Evolutionary conservation across 2,329 filamentous ascomycete genomes (phyloP), one percentile per base, ranked within the genome.

Genomic region (Parascedosporium putredinis): DNA sequence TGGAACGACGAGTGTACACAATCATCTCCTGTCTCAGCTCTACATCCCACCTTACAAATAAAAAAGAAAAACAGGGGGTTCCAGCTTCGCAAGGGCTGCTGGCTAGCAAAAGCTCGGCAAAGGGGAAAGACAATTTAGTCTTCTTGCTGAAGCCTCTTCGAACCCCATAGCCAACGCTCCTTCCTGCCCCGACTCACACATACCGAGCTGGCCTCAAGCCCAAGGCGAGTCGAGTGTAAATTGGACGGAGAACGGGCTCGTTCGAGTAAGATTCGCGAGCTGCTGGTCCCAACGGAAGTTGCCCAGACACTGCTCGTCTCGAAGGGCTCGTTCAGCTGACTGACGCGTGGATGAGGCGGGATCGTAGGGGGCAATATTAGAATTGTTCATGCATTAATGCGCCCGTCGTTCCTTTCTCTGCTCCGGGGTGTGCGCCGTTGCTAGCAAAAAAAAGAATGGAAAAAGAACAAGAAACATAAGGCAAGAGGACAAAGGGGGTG

Each of bases 341-440:
- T 23, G 47, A 29, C 16, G 44, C 24, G 22, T 14, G 9, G 36
- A 42, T n/a, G 33, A 43, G 36, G n/a, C 10, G 29, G 20, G 22
- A 36, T 45, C 10, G 33, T 31, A 16, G 49, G 49, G 23, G 22
- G 25, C 25, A 38, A 54, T 47, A 52, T 52, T 51, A 33, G 36
- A 7, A 20, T 7, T 20, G 50, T 54, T 54, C 52, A 54, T 54
- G 52, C 52, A 38, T 54, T 51, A 23, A 54, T 54, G 52, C 52
- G 50, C 36, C 45, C 12, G 18, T 8, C 33, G 45, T 23, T 10
- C 38, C 38, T 42, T 22, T 16, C 6, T 20, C 23, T 20, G 38
- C 10, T 20, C 10, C 14, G 18, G 38, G 38, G 38, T 22, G 38
- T 42, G 38, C n/a, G 16, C 20, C 14, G 6, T 42, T 20, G 6